Evolutionary conservation across 176 grass and related monocot genomes (phyloP), one percentile per base, ranked within the genome.

Genomic region (Musa itinerans): DNA sequence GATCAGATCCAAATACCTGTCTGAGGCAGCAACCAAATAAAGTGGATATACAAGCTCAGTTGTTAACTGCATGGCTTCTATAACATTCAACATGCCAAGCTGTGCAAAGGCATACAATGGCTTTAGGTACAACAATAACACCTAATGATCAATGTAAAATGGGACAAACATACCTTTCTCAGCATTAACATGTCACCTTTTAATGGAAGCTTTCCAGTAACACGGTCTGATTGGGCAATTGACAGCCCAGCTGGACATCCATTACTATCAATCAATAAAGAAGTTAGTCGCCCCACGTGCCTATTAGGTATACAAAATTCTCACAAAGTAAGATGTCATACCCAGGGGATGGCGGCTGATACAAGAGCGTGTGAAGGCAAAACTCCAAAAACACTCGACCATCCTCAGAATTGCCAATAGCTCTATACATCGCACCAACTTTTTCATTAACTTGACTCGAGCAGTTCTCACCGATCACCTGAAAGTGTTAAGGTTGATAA

Each of bases 41-140:
- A 96, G 79, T 73, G 90, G 93, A 80, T 92, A 96, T 15, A 89
- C 77, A 76, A 82, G 74, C 79, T 90, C 93, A 74, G 90, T 77
- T 81, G 77, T 76, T 57, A 96, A 81, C 34, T 96, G 78, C 93
- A 96, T 96, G 75, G 81, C 78, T 85, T 96, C 87, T 74, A 96
- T 74, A 74, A 90, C 77, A 80, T 90, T 96, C 80, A 96, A 82
- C 79, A 96, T 89, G 69, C 93, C 93, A 85, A 90, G 85, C 93
- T 96, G 90, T 59, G 78, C 52, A 80, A 49, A 74, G 4, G 48
- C 71, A 21, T 52, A 54, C 11, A 76, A 16, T 34, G n/a, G 24
- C 72, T 72, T 72, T 76, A 71, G 1, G 50, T 21, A 51, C 17
- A 71, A 51, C 51, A 52, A 11, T 16, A 10, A 71, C 10, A 4